These are phyloP conservation scores for Aschersonia sp. DNA, from an alignment of 2,329 filamentous ascomycete genomes.

Conservation along the genomic window DNA sequence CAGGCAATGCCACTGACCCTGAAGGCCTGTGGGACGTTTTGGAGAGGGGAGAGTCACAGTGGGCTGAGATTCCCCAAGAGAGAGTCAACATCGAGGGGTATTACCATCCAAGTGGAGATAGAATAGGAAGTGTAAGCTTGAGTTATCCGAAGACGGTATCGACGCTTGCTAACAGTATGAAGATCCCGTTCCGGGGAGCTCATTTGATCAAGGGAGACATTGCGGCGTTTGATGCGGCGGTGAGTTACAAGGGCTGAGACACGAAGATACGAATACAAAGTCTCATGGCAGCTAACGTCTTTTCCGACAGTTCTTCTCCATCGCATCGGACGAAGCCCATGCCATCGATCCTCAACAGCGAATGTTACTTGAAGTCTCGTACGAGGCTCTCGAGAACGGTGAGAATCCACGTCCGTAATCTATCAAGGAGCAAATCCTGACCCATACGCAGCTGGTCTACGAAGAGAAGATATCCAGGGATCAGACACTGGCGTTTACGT, in stretches of 20 bases:
- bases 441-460: constrained; percentile 24
- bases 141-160: not conserved
- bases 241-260: constrained; percentile 12
- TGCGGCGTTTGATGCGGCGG: constrained; percentile 32
- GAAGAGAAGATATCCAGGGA: constrained; percentile 26
- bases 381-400: constrained; percentile 37
- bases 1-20: constrained; percentile 29
- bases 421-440: not conserved
- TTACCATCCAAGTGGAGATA: constrained; percentile 35
- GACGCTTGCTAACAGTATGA: constrained; percentile 3
- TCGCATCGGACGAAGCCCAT: constrained; percentile 33
- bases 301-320: constrained; percentile 30
- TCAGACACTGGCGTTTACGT: constrained; percentile 33
- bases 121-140: constrained; percentile 30
- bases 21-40: constrained; percentile 35
- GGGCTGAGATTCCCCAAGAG: constrained; percentile 31
- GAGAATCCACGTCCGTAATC: constrained; percentile 1
- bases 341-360: constrained; percentile 40
- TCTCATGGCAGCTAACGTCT: no score
- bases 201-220: constrained; percentile 35
- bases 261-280: not conserved
- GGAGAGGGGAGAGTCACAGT: constrained; percentile 26
- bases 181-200: constrained; percentile 33
- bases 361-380: constrained; percentile 34
- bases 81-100: constrained; percentile 38